These are phyloP conservation scores for Leccinum subrobustum DNA, from an alignment of 1,284 basidiomycete species.

Conservation along the genomic window DNA sequence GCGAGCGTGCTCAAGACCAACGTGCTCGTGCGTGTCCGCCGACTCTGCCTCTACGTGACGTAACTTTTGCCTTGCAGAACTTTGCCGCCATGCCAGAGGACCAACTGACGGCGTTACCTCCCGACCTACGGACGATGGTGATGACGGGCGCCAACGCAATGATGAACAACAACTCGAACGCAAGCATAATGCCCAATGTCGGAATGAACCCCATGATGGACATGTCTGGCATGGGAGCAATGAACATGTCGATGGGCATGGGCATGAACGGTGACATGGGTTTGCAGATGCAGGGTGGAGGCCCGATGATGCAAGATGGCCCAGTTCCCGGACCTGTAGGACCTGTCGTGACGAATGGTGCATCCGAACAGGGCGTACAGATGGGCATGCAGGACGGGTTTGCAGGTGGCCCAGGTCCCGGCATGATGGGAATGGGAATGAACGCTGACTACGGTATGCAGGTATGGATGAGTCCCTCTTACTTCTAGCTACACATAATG, in stretches of 20 bases:
- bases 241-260: constrained; percentile 54
- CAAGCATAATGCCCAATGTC: constrained; percentile 56
- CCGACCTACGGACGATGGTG: constrained; percentile 80
- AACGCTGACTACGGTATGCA: constrained; percentile 57
- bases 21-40: constrained; percentile 59
- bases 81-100: constrained; percentile 82
- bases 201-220: constrained; percentile 42
- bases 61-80: constrained; percentile 47
- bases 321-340: constrained; percentile 33
- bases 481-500: constrained; percentile 41
- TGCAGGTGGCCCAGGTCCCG: constrained; percentile 40
- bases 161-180: constrained; percentile 53
- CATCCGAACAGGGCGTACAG: constrained; percentile 44
- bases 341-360: constrained; percentile 36
- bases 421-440: constrained; percentile 57
- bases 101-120: constrained; percentile 68
- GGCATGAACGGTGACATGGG: constrained; percentile 50
- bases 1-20: constrained; percentile 76
- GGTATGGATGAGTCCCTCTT: constrained; percentile 45
- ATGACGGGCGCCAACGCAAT: constrained; percentile 73
- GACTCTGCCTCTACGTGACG: not conserved
- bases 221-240: constrained; percentile 50
- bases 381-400: constrained; percentile 48
- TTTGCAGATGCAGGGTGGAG: constrained; percentile 42
- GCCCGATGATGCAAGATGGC: constrained; percentile 44